Evolutionary conservation across 768 basidiomycete genomes (phyloP), one percentile per base, ranked within the genome.

Genomic region (Cantharellus anzutake): DNA sequence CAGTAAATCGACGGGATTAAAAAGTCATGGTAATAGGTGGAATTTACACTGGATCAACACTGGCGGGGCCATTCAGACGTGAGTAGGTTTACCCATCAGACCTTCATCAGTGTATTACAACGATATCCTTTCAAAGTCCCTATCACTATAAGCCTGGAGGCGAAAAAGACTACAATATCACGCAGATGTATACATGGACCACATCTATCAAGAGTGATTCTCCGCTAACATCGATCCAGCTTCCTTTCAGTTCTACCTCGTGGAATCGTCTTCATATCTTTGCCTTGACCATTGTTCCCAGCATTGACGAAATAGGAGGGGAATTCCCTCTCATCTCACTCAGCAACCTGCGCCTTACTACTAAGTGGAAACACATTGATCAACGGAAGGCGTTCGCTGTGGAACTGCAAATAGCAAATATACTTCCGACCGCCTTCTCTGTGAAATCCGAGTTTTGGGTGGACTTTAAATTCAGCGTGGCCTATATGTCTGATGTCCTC

Each of bases 321-420:
- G 57, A 16, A 20, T 16, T n/a, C n/a, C 55, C 58, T 16, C 20
- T 7, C 5, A 41, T 59, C 39, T 7, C 16, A 14, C 14, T 63
- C 42, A 51, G 62, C n/a, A 60, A 58, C 29, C 39, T 29, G 38
- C 35, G 41, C 20, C 40, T 58, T 5, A 63, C 62, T 1, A 63
- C 62, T 3, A 63, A 62, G 48, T 63, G 62, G 62, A 39, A 50
- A 7, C 61, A 42, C 5, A 61, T 63, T 20, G 61, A 62, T 37
- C 50, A 60, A 7, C 29, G 44, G 11, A 61, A 62, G 38, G 60
- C 62, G n/a, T 63, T 57, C 55, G 61, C 62, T 0, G 73, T 81
- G 0, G 75, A 78, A 51, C 72, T 81, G 44, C 78, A 76, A 0
- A 63, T 81, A 7, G 73, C 74, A 34, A 81, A 81, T 62, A 68